Percentiles rank a stretch among this genome's conserved stretches.
Conservation (phyloP, 139 green algal species). For the Ostreobium quekettii region DNA sequence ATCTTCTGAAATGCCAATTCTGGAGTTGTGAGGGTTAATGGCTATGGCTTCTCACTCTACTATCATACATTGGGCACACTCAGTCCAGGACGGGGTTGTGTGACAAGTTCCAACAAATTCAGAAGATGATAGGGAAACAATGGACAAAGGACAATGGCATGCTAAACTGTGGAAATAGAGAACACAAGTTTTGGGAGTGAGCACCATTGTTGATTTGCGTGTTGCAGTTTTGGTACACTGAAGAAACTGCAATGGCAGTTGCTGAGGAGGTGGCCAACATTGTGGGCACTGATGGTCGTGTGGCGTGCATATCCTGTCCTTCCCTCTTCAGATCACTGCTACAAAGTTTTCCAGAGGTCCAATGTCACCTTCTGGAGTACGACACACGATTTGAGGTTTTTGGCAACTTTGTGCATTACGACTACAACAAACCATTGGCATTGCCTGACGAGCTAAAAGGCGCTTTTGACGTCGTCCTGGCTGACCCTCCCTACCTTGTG, state of each 20-base stretch:
- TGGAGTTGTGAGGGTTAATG: no score
- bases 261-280: constrained; percentile 24
- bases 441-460: constrained; percentile 23
- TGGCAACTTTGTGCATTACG: constrained; percentile 34
- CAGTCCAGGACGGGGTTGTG: no score
- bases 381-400: constrained; percentile 35
- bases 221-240: constrained; percentile 45
- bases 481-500: constrained; percentile 44
- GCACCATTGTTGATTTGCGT: no score
- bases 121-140: no score
- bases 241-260: constrained; percentile 22
- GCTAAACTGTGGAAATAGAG: no score
- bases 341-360: neutral
- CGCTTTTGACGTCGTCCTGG: constrained; percentile 37
- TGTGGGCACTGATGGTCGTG: constrained; percentile 13
- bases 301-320: constrained; percentile 39
- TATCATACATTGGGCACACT: no score
- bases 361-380: constrained; percentile 34
- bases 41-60: no score
- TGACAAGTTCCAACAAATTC: no score
- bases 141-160: no score
- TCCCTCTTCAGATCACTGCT: constrained; percentile 34
- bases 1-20: no score
- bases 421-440: constrained; percentile 31
- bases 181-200: no score